These are phyloP conservation scores for Nepenthes mirabilis DNA, from an alignment of 148 eudicot species.

Conservation along the genomic window DNA sequence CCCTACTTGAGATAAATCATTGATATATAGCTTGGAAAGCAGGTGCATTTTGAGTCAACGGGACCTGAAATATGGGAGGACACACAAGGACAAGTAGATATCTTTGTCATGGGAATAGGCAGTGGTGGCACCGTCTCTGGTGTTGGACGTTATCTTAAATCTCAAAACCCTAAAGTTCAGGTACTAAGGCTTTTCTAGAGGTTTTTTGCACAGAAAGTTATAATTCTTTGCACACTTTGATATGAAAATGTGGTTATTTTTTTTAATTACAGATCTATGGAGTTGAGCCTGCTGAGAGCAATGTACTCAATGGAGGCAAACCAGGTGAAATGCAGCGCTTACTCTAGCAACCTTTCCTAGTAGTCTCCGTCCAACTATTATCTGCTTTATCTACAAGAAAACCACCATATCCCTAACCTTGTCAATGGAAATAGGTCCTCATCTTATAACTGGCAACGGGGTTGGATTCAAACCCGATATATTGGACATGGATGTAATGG, in stretches of 20 bases:
- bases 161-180: slow-evolving; percentile 84
- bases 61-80: slow-evolving; percentile 99
- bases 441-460: slow-evolving; percentile 86
- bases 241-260: neutral
- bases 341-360: neutral
- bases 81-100: slow-evolving; percentile 79
- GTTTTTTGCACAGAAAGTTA: neutral
- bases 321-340: slow-evolving; percentile 41
- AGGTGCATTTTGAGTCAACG: slow-evolving; percentile 95
- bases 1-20: neutral
- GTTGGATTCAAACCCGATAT: slow-evolving; percentile 96
- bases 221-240: neutral
- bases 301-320: slow-evolving; percentile 87
- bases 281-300: slow-evolving; percentile 91
- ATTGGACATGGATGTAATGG: slow-evolving; percentile 93
- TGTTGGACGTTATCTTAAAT: slow-evolving; percentile 85
- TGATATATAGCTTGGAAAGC: neutral
- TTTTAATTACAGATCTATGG: slow-evolving; percentile 56
- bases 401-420: neutral
- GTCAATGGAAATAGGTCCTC: slow-evolving; percentile 51
- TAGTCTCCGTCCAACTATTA: neutral
- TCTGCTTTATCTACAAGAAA: neutral
- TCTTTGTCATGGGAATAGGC: slow-evolving; percentile 95
- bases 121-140: slow-evolving; percentile 98
- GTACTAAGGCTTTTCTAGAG: slow-evolving; percentile 16